These are phyloP conservation scores for Pyrrhoderma noxium DNA, from an alignment of 1,284 basidiomycete species.

Conservation along the genomic window DNA sequence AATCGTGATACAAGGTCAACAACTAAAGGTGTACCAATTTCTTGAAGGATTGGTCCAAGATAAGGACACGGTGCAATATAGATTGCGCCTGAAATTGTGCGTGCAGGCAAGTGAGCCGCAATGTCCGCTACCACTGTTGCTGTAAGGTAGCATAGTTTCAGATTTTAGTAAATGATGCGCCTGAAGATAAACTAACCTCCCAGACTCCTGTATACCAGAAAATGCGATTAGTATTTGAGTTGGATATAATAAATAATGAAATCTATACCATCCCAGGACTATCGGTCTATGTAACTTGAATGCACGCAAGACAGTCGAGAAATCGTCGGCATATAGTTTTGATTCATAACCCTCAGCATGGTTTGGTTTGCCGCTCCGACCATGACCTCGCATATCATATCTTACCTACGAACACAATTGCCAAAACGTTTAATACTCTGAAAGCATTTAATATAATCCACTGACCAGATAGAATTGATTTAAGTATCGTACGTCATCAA, in stretches of 20 bases:
- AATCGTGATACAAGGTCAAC: constrained; percentile 24
- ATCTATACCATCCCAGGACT: constrained; percentile 25
- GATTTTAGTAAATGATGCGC: neutral
- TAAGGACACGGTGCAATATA: constrained; percentile 30
- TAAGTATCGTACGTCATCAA: constrained; percentile 13
- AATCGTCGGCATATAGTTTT: constrained; percentile 31
- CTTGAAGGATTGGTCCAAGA: constrained; percentile 26
- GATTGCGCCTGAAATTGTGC: constrained; percentile 31
- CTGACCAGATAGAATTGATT: constrained; percentile 22
- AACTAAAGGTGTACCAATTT: constrained; percentile 17
- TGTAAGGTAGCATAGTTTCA: constrained; percentile 13
- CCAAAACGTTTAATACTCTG: neutral
- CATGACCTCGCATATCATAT: constrained; percentile 21
- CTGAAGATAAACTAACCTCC: constrained; percentile 26
- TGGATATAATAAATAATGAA: neutral
- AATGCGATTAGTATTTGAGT: neutral
- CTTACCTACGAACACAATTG: neutral
- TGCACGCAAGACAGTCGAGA: constrained; percentile 27
- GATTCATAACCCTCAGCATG: constrained; percentile 25
- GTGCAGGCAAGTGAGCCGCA: constrained; percentile 28
- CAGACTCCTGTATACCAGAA: constrained; percentile 28
- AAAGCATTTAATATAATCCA: neutral
- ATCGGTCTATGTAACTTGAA: constrained; percentile 30
- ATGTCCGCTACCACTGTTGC: constrained; percentile 32
- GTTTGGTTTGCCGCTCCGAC: constrained; percentile 26